phyloP scores from a whole-genome alignment of 345 rosid genomes.

The Euclidium syriacum region DNA sequence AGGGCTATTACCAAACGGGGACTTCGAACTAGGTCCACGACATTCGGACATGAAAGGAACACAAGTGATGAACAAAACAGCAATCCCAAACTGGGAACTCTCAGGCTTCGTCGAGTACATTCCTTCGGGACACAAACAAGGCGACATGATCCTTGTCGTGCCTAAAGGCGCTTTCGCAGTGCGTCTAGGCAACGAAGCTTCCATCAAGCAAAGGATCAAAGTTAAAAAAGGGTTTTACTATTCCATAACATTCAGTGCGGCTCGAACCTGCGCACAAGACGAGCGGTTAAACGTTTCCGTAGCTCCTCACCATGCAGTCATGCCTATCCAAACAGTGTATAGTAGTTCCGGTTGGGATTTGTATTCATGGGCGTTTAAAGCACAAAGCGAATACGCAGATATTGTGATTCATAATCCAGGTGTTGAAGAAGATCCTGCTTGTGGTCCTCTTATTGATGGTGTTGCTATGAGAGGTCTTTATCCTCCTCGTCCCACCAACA shows the following conservation, averaged over 20 bases:
- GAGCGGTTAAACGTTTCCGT: slow-evolving; percentile 68
- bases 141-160: slow-evolving; percentile 89
- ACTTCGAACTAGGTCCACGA: slow-evolving; percentile 62
- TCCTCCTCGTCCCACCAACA: slow-evolving; percentile 51
- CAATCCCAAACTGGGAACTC: slow-evolving; percentile 71
- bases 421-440: slow-evolving; percentile 78
- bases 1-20: slow-evolving; percentile 78
- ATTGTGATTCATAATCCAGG: slow-evolving; percentile 77
- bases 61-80: slow-evolving; percentile 37
- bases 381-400: slow-evolving; percentile 36
- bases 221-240: slow-evolving; percentile 50
- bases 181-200: slow-evolving; percentile 84
- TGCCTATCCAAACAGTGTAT: slow-evolving; percentile 75
- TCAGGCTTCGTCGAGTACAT: slow-evolving; percentile 84
- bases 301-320: slow-evolving; percentile 60
- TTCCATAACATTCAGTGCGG: slow-evolving; percentile 74
- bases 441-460: slow-evolving; percentile 79
- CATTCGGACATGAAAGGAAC: slow-evolving; percentile 62
- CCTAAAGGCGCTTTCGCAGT: slow-evolving; percentile 77
- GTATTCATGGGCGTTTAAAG: slow-evolving; percentile 68
- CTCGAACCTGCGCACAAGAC: slow-evolving; percentile 87
- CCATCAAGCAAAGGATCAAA: slow-evolving; percentile 54
- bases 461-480: slow-evolving; percentile 55
- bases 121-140: slow-evolving; percentile 81
- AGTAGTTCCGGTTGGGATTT: slow-evolving; percentile 81